Evolutionary conservation across 441 rosid species (phyloP).

Genomic region (Euphorbia corollata): DNA sequence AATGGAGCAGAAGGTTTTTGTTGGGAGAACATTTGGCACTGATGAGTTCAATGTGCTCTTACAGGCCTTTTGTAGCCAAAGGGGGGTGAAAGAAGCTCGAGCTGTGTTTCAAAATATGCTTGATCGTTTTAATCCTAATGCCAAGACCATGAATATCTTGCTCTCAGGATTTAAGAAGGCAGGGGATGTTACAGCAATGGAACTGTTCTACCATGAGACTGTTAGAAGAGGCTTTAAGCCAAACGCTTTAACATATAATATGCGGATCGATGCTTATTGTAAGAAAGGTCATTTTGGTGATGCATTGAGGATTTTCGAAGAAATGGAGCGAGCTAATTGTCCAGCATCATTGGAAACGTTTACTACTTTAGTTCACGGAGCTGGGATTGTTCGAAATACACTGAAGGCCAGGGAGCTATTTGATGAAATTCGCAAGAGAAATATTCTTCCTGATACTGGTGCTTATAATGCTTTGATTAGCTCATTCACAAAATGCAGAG

Average conservation of each 20-base stretch:
- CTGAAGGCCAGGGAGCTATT: constrained; percentile 62
- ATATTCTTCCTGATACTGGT: constrained; percentile 47
- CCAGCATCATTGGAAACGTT: constrained; percentile 44
- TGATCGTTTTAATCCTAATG: constrained; percentile 43
- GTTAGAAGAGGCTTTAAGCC: constrained; percentile 61
- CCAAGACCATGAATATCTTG: constrained; percentile 70
- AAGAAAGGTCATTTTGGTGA: constrained; percentile 60
- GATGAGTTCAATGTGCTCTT: constrained; percentile 75
- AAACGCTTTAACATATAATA: constrained; percentile 41
- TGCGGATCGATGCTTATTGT: constrained; percentile 71
- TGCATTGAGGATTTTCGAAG: constrained; percentile 62
- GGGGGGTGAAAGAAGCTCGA: constrained; percentile 74
- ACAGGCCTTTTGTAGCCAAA: constrained; percentile 52
- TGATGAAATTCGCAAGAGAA: constrained; percentile 52
- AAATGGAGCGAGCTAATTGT: constrained; percentile 44
- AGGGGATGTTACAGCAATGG: constrained; percentile 62
- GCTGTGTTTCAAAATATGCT: constrained; percentile 56
- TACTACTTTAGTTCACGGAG: constrained; percentile 78
- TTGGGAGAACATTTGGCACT: constrained; percentile 42
- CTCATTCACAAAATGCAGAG: constrained; percentile 39
- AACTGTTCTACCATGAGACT: constrained; percentile 76
- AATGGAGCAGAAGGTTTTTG: constrained; percentile 54
- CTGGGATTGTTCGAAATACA: constrained; percentile 49
- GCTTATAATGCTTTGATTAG: constrained; percentile 75
- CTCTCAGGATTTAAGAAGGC: constrained; percentile 78